Base-by-base conservation (phyloP, 345 rosid species). In the Fremontodendron californicum region DNA sequence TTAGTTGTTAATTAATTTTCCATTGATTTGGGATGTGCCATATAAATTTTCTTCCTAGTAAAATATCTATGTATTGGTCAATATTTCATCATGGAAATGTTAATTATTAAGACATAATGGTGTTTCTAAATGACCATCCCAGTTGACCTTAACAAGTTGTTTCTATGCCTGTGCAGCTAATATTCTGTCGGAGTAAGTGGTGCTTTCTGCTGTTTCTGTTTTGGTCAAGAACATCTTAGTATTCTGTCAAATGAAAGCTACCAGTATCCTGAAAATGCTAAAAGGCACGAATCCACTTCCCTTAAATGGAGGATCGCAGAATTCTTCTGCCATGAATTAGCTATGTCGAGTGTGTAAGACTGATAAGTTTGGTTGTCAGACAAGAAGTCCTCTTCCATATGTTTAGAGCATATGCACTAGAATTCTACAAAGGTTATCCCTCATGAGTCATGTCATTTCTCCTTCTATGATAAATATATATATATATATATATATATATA, bases 151-250 rank as follows among this genome's bases (percentile, higher is more conserved):
- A 19, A 71, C 16, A 77, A 3, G 4, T n/a, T 57, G 21, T 64
- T 79, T 29, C 0, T 27, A 15, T 9, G 23, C 23, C 13, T 66
- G 4, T 45, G 79, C 85, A 79, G 83, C 19, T 82, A 72, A 82
- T 48, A 29, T 27, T 1, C n/a, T 29, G n/a, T n/a, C n/a, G n/a
- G 39, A 61, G 65, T 29, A 29, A 54, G 16, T 55, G 25, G 5
- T 23, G 0, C 21, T 9, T 55, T 55, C 48, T 51, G 31, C 23
- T n/a, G 1, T 42, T 46, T 13, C 72, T 6, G 58, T 52, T 49
- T 19, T 52, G 35, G 33, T 62, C 78, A 55, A 74, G 71, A 33
- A 55, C 46, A 67, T 58, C 75, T 73, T 23, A 42, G 49, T 69
- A 39, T 70, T 46, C 16, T 37, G 33, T 39, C 65, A 48, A 29